Evolutionary conservation across 495 filamentous ascomycete genomes (phyloP), one percentile per base, ranked within the genome.

Genomic region (Penicillium angulare): DNA sequence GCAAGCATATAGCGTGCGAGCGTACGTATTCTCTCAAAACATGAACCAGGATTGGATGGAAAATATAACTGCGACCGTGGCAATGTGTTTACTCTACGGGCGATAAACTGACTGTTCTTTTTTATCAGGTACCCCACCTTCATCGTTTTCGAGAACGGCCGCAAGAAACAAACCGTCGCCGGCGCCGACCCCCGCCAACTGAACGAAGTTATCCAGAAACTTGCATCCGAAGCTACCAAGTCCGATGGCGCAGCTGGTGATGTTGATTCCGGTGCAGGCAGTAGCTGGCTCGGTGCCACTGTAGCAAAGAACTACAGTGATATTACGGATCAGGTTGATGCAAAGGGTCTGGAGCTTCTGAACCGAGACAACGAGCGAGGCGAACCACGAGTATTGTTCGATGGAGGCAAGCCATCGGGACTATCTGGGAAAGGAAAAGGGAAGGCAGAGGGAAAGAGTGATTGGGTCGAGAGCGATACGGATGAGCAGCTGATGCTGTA

Each of bases 401-500:
- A 88, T 15, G 52, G 53, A 5, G 76, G 64, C 32, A 87, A 87
- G 67, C 93, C 93, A 12, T 77, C 76, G 3, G 75, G 81, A 1
- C 67, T 92, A 32, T 74, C 66, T 10, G 63, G 53, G 15, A 86
- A 86, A 57, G 79, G 81, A 32, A 88, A 87, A 67, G 72, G 64
- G 12, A 78, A 67, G 36, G 67, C 66, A 9, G 61, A 60, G 32
- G 68, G 60, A 7, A 60, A 66, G 34, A 82, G 82, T 44, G 93
- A 98, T 69, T 97, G 90, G 89, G 82, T 97, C n/a, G 90, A 97
- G 77, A 96, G 89, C 63, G 95, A 97, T 63, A 96, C 92, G n/a
- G 93, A 98, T 65, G 90, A 97, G 74, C 95, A 98, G 77, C 68
- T 98, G 51, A 88, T 98, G 85, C 80, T 98, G 44, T 97, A 86